These are phyloP conservation scores for Grosmannia huntii DNA, from an alignment of 2,329 filamentous ascomycete genomes.

Conservation along the genomic window DNA sequence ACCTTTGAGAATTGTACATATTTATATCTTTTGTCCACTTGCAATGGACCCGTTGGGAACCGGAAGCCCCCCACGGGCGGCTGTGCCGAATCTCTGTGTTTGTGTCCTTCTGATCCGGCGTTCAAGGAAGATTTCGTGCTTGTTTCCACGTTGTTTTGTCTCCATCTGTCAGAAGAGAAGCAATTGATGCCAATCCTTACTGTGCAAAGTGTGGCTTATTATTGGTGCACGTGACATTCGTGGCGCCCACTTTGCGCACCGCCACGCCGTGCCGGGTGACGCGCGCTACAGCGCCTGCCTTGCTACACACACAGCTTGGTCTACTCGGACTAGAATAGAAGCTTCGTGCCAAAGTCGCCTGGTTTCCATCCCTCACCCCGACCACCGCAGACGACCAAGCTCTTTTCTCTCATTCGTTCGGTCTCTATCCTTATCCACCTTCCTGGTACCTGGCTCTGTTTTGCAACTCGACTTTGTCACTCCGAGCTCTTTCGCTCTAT, in stretches of 20 bases:
- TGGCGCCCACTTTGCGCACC: background rate
- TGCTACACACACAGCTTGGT: background rate
- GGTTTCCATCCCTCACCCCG: background rate
- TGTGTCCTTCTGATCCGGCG: background rate
- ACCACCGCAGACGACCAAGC: background rate
- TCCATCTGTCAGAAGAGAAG: background rate
- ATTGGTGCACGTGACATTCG: constrained; percentile 1
- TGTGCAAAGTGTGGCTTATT: background rate
- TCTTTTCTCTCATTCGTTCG: background rate
- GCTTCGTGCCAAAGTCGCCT: background rate
- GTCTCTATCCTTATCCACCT: background rate
- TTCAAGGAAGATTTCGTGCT: background rate
- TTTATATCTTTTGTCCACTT: background rate
- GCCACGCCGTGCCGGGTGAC: constrained; percentile 3
- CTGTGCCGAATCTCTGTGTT: background rate
- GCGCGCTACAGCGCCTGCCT: constrained; percentile 8
- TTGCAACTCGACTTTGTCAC: background rate
- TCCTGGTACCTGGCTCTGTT: background rate
- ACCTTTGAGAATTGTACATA: background rate
- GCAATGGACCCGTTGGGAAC: background rate
- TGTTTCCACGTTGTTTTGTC: background rate
- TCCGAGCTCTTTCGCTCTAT: background rate
- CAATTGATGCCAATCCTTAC: background rate
- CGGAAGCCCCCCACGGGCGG: background rate
- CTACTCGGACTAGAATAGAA: background rate